These are phyloP conservation scores for Epipyxis sp. DNA, from an alignment of 108 stramenopile genomes.

Conservation along the genomic window DNA sequence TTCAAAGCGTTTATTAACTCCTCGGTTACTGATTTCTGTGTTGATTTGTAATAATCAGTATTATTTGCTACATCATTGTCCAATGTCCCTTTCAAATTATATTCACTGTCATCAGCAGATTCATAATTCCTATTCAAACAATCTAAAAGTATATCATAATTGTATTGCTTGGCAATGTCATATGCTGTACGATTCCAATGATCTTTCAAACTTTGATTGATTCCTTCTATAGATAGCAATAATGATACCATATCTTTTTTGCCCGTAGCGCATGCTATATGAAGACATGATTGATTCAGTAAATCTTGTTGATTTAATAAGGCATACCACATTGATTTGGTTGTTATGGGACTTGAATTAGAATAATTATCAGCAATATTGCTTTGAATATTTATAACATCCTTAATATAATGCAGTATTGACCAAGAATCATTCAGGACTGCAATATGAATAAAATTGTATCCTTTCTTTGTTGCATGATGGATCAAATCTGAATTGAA, in stretches of 20 bases:
- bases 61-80: neutral
- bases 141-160: neutral
- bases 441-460: too few species aligned
- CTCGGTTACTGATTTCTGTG: neutral
- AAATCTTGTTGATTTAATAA: too few species aligned
- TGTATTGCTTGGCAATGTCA: neutral
- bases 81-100: neutral
- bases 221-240: neutral
- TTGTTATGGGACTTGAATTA: too few species aligned
- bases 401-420: too few species aligned
- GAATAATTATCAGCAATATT: too few species aligned
- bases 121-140: neutral
- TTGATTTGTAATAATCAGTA: neutral
- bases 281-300: too few species aligned
- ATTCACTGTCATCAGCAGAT: neutral
- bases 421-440: too few species aligned
- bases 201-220: neutral
- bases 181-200: neutral
- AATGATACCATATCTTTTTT: neutral
- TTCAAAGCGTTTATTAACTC: neutral
- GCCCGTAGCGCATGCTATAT: neutral
- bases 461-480: too few species aligned
- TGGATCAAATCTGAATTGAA: too few species aligned
- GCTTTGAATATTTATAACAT: too few species aligned
- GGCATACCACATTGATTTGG: too few species aligned